Base-by-base conservation (phyloP, 129 eudicot species). In the Logfia minima region DNA sequence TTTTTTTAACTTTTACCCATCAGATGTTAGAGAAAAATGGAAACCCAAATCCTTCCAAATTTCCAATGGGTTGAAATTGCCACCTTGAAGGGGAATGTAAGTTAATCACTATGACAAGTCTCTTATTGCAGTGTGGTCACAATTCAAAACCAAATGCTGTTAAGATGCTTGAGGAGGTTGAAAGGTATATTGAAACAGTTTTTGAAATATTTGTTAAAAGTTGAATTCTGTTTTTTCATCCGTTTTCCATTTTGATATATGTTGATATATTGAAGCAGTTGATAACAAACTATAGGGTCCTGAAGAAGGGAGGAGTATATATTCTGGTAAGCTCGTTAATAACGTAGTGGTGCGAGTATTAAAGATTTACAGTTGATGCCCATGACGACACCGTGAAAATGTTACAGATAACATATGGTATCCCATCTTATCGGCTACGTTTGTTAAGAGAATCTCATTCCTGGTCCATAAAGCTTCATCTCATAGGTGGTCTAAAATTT, bases 231-330 rank as follows among this genome's bases (percentile, higher is more conserved):
- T 59, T 81, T 39, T 53, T 45, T 84, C 74, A 67, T 77, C 13
- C 71, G 35, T 81, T 83, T 84, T 80, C 83, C 77, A 52, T 82
- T 79, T 88, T 85, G 88, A 85, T 84, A 86, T 86, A 48, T 81
- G 75, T 85, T 82, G 80, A 84, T 77, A 79, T 85, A 85, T 88
- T 92, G 90, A 92, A 86, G 92, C 89, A 88, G 93, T 90, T 90
- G 86, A 82, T 92, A 88, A 83, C 88, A 87, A 85, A 89, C 90
- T 88, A 84, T 88, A 93, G 98, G 98, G 98, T 90, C 59, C 92
- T 93, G 85, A 88, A 88, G 92, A 92, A 89, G 77, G 85, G 83
- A 74, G 98, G 97, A 85, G 89, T 85, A n/a, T 93, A 93, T 78
- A 84, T 93, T 79, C 88, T 93, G 95, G 97, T 93, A 90, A 90